A percentile compares a stretch with the other conserved stretches of the same genome.
These are phyloP conservation scores for Lentinula guzmanii DNA, from an alignment of 768 basidiomycete genomes.

Conservation along the genomic window DNA sequence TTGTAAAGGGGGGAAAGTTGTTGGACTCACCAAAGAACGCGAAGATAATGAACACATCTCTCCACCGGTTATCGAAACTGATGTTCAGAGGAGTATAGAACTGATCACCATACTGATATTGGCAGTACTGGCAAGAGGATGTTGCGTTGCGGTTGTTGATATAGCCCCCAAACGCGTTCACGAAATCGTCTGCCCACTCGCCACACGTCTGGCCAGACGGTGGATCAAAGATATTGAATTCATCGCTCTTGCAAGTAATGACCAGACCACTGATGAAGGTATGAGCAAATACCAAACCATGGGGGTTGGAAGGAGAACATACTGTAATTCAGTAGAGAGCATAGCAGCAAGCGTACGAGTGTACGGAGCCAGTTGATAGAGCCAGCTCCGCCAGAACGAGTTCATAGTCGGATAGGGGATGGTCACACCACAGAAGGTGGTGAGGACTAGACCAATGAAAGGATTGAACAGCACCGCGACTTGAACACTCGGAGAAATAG, in stretches of 20 bases:
- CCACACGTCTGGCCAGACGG: conserved; percentile 70
- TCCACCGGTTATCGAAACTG: conserved; percentile 52
- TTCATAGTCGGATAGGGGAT: conserved; percentile 62
- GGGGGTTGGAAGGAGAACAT: conserved; percentile 14
- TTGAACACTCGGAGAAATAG: conserved; percentile 71
- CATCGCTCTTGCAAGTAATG: conserved; percentile 59
- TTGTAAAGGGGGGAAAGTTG: neutral
- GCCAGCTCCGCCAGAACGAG: conserved; percentile 71
- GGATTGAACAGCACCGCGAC: conserved; percentile 81
- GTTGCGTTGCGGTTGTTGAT: conserved; percentile 62
- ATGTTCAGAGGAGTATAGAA: conserved; percentile 70
- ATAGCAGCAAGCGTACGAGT: conserved; percentile 68
- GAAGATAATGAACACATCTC: conserved; percentile 63
- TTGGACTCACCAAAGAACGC: conserved; percentile 46
- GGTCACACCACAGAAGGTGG: conserved; percentile 77
- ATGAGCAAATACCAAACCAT: neutral
- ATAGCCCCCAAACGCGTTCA: conserved; percentile 61
- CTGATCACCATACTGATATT: conserved; percentile 60
- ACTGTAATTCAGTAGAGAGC: conserved; percentile 75
- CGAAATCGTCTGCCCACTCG: conserved; percentile 67
- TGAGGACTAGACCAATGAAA: conserved; percentile 57
- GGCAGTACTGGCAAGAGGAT: conserved; percentile 65
- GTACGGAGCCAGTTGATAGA: conserved; percentile 69
- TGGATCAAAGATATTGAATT: conserved; percentile 68
- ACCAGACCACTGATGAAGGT: conserved; percentile 42